Percentiles rank a stretch among this genome's conserved stretches.
Evolutionary conservation across 495 filamentous ascomycete genomes (phyloP).

Genomic region (Talaromyces trachyspermus): DNA sequence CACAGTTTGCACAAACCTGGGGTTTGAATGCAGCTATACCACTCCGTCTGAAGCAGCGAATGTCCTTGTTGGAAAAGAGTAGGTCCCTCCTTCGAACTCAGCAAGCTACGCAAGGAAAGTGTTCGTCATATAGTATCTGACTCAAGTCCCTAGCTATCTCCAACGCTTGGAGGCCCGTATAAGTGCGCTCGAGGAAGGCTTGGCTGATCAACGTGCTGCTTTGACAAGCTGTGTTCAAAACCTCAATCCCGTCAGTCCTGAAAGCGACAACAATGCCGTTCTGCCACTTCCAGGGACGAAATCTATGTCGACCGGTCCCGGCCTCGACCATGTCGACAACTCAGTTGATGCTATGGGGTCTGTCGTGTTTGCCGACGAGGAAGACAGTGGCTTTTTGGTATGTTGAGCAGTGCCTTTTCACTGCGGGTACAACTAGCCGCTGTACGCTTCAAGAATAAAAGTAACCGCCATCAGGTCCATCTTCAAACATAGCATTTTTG

Average conservation of each 20-base stretch:
- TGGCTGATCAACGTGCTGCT: too few relatives aligned
- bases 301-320: too few relatives aligned
- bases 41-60: slow-evolving; percentile 29
- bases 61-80: slow-evolving; percentile 40
- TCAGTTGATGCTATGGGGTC: slow-evolving; percentile 38
- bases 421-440: too few relatives aligned
- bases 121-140: background rate
- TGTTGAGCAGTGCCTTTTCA: background rate
- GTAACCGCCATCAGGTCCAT: slow-evolving; percentile 28
- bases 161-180: too few relatives aligned
- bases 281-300: background rate
- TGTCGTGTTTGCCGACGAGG: slow-evolving; percentile 32
- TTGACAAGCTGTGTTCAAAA: too few relatives aligned
- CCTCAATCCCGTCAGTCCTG: too few relatives aligned
- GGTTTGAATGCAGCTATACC: slow-evolving; percentile 41
- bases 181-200: too few relatives aligned
- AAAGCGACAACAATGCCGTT: background rate
- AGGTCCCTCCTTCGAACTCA: slow-evolving; percentile 5
- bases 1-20: slow-evolving; percentile 32
- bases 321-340: slow-evolving; percentile 16
- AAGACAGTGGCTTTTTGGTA: slow-evolving; percentile 44
- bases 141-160: slow-evolving; percentile 16
- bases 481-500: slow-evolving; percentile 43
- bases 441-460: too few relatives aligned
- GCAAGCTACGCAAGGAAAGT: background rate